phyloP scores from a whole-genome alignment of 2,329 filamentous ascomycete genomes.

The Fusarium citri region DNA sequence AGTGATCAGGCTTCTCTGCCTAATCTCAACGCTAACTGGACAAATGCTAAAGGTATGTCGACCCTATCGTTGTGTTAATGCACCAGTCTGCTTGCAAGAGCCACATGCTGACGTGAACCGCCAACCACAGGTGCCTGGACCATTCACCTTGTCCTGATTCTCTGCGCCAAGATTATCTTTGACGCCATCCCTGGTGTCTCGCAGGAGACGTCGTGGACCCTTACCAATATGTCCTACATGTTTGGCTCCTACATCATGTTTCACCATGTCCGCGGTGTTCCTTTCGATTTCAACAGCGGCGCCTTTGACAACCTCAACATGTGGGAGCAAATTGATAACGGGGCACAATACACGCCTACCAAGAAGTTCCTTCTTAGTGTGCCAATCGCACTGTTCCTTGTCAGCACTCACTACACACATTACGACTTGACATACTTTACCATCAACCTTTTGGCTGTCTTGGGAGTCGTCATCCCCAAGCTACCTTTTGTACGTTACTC shows the following conservation, averaged over 20 bases:
- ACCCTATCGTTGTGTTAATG: conserved; percentile 11
- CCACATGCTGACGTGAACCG: conserved; percentile 32
- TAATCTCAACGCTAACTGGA: conserved; percentile 98
- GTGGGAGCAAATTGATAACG: conserved; percentile 99
- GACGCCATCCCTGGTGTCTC: conserved; percentile 96
- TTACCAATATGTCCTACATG: conserved; percentile 99
- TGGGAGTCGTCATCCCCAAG: conserved; percentile 96
- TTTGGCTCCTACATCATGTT: conserved; percentile 99
- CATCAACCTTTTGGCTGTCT: conserved; percentile 93
- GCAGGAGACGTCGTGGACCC: conserved; percentile 97
- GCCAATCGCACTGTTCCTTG: conserved; percentile 91
- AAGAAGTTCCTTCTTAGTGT: conserved; percentile 98
- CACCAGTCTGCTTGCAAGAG: conserved; percentile 6
- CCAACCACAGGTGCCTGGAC: conserved; percentile 85
- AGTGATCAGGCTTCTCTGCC: conserved; percentile 95
- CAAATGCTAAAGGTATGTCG: conserved; percentile 91
- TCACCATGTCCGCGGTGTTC: conserved; percentile 96
- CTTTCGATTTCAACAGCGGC: conserved; percentile 98
- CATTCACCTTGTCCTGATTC: conserved; percentile 94
- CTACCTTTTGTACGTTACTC: conserved; percentile 82
- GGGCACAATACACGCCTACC: conserved; percentile 96
- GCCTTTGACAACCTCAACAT: conserved; percentile 99
- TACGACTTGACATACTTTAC: conserved; percentile 97
- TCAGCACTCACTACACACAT: conserved; percentile 99
- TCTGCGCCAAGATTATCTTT: conserved; percentile 93